Base-by-base conservation (phyloP, 148 eudicot species). In the Rhododendron simsii region DNA sequence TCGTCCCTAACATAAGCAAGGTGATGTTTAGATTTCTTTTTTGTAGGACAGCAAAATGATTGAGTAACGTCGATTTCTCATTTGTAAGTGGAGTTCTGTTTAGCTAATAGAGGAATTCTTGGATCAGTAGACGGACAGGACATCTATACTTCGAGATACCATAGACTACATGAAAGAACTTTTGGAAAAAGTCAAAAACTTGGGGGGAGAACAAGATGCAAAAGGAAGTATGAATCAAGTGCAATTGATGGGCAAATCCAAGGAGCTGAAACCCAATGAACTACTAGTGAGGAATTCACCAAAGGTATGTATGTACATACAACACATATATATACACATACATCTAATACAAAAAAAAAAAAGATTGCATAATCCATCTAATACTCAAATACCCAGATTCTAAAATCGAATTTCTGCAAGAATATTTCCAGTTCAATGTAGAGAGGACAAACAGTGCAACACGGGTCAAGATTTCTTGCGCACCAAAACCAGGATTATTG, bases 1-100 rank as follows among this genome's bases (percentile, higher is more conserved):
- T 91, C 80, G 93, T 91, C 9, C 93, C 93, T 9, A 91, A 90
- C 81, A 87, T 91, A 76, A 91, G 93, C 90, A 91, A 91, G 93
- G 93, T 90, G 51, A 28, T 53, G 45, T 73, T 28, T 2, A 16
- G 13, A 15, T 39, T 76, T 28, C 47, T 41, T 21, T 41, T 51
- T 78, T 47, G 7, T 65, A 65, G 71, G n/a, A 21, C 26, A 61
- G 67, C 67, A 61, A 61, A 23, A 61, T 15, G 3, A 61, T 61
- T 61, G 8, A 20, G 67, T 14, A n/a, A 16, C 4, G 37, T 23
- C 4, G 33, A 39, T 80, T 50, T 23, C 15, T 7, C 10, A 11
- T 10, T 51, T 13, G 55, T 12, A 51, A 51, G 55, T 13, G 55
- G 55, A 51, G 6, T 80, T 48, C 8, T 41, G 51, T 50, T 69